Conservation (phyloP, 2,329 filamentous ascomycete species). For the Calonectria henricotiae region DNA sequence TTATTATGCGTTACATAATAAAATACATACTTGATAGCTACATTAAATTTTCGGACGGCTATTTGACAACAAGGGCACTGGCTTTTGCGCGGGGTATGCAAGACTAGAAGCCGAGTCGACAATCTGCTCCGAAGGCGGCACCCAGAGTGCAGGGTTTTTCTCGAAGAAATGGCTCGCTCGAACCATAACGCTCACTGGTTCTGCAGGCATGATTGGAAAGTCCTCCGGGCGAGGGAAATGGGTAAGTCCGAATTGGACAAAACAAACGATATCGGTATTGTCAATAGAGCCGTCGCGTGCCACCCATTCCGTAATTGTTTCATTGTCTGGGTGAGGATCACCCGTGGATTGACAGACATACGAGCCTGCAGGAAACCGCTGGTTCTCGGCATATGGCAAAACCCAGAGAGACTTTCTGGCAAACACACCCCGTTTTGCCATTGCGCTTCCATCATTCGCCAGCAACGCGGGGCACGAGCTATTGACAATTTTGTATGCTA, state of each 20-base stretch:
- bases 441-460: background rate
- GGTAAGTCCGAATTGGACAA: slow-evolving; percentile 14
- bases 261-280: slow-evolving; percentile 12
- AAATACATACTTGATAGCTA: background rate
- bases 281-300: background rate
- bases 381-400: slow-evolving; percentile 1
- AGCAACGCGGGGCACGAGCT: slow-evolving; percentile 3
- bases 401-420: slow-evolving; percentile 14
- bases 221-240: slow-evolving; percentile 12
- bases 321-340: slow-evolving; percentile 1
- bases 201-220: slow-evolving; percentile 6
- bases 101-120: background rate
- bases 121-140: slow-evolving; percentile 4
- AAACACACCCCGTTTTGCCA: slow-evolving; percentile 3
- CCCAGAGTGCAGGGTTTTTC: slow-evolving; percentile 11
- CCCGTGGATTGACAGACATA: slow-evolving; percentile 9
- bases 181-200: slow-evolving; percentile 1
- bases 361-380: background rate
- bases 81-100: background rate
- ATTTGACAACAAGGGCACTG: background rate
- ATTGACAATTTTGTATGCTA: slow-evolving; percentile 12
- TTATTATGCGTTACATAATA: background rate
- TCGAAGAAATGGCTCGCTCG: slow-evolving; percentile 13
- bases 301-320: slow-evolving; percentile 14
- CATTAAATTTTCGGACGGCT: slow-evolving; percentile 5